These are phyloP conservation scores for Pythium sukuiense DNA, from an alignment of 352 stramenopile species.

Conservation along the genomic window DNA sequence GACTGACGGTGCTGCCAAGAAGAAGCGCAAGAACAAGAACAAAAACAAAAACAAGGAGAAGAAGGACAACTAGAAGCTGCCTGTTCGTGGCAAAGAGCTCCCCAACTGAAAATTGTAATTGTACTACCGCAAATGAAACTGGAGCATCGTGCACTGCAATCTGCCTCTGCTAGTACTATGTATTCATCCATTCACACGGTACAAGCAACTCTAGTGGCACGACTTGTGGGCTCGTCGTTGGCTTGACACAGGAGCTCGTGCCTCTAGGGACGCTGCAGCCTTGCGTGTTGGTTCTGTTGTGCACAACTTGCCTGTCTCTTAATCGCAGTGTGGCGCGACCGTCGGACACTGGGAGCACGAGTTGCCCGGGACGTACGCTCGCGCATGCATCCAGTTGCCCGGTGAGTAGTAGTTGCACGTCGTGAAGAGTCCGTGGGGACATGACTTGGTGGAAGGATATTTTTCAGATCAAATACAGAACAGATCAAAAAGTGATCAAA, in stretches of 20 bases:
- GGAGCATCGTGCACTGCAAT: background rate
- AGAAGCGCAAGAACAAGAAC: conserved; percentile 67
- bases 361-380: conserved; percentile 30
- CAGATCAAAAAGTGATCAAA: too few relatives aligned
- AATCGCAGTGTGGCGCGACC: conserved; percentile 32
- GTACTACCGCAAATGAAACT: conserved; percentile 16
- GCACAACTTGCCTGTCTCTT: background rate
- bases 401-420: conserved; percentile 41
- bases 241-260: background rate
- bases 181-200: too few relatives aligned
- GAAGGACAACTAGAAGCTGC: conserved; percentile 36
- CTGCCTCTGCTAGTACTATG: too few relatives aligned
- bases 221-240: background rate
- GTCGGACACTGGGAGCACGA: conserved; percentile 36
- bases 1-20: conserved; percentile 34
- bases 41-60: conserved; percentile 54
- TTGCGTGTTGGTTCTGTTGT: background rate
- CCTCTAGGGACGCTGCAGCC: too few relatives aligned
- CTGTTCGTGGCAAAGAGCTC: background rate
- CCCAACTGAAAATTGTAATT: conserved; percentile 19
- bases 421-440: conserved; percentile 31
- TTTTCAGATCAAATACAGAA: too few relatives aligned
- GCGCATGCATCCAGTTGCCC: conserved; percentile 35
- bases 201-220: background rate
- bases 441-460: conserved; percentile 22